phyloP scores from a whole-genome alignment of 2,329 filamentous ascomycete species.

The Alternaria dauci region DNA sequence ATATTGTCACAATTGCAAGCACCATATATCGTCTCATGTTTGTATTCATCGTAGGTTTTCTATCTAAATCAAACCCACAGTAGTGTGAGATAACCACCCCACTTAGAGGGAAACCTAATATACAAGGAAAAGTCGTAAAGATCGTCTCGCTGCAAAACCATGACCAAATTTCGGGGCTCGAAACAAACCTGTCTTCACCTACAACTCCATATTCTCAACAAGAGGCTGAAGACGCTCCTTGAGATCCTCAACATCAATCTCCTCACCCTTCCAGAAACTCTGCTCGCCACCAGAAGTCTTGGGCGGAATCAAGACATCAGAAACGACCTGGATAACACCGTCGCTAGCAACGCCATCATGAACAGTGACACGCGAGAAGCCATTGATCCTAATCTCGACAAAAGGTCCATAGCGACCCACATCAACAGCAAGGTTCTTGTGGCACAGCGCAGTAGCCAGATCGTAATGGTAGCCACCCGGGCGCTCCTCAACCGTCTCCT shows the following conservation, averaged over 20 bases:
- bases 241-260: slow-evolving; percentile 68
- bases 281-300: slow-evolving; percentile 55
- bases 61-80: background rate
- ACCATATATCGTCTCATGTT: background rate
- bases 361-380: slow-evolving; percentile 69
- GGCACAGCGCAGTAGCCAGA: slow-evolving; percentile 74
- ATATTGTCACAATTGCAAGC: background rate
- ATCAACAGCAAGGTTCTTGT: slow-evolving; percentile 74
- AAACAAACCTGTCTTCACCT: background rate
- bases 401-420: slow-evolving; percentile 73
- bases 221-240: slow-evolving; percentile 59
- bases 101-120: background rate
- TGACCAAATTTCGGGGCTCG: background rate
- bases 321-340: slow-evolving; percentile 82
- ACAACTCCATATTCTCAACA: slow-evolving; percentile 46
- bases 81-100: slow-evolving; percentile 5
- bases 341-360: slow-evolving; percentile 78
- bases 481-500: slow-evolving; percentile 26
- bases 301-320: slow-evolving; percentile 78
- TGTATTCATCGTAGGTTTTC: background rate
- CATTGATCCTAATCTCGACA: slow-evolving; percentile 78
- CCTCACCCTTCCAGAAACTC: slow-evolving; percentile 55
- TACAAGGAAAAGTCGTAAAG: slow-evolving; percentile 10
- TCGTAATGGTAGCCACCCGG: slow-evolving; percentile 69
- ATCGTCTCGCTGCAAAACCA: background rate